Percentiles rank a stretch among this genome's conserved stretches.
phyloP scores from a whole-genome alignment of 495 filamentous ascomycete species.

The Neurospora sp. region DNA sequence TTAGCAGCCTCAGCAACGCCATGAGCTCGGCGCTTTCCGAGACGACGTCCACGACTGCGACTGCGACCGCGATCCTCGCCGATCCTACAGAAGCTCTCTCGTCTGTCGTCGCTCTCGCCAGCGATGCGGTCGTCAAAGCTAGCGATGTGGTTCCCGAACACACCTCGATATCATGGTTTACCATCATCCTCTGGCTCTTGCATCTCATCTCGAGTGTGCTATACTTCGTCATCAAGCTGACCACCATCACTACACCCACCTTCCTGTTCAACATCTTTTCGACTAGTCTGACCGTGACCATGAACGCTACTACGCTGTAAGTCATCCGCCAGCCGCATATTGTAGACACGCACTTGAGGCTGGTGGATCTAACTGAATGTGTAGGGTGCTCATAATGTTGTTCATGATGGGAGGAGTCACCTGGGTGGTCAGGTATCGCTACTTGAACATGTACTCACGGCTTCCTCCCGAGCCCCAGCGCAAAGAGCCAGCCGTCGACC shows the following conservation, averaged over 20 bases:
- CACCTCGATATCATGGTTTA: conserved; percentile 37
- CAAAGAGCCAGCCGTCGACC: conserved; percentile 88
- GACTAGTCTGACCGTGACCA: conserved; percentile 90
- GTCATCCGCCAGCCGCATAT: conserved; percentile 10
- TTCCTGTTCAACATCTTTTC: conserved; percentile 89
- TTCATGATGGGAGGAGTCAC: conserved; percentile 69
- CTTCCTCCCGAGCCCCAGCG: conserved; percentile 89
- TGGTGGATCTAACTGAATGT: neutral
- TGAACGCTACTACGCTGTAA: conserved; percentile 95
- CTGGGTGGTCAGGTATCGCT: conserved; percentile 91
- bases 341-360: neutral
- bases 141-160: conserved; percentile 29
- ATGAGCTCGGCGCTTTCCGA: neutral
- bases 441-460: conserved; percentile 88
- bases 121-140: conserved; percentile 27
- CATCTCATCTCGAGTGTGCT: conserved; percentile 62
- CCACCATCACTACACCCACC: conserved; percentile 80
- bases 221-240: conserved; percentile 75
- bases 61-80: conserved; percentile 4
- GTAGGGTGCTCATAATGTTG: conserved; percentile 65
- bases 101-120: conserved; percentile 26
- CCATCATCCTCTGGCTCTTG: conserved; percentile 43
- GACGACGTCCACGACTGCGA: neutral
- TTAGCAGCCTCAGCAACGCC: neutral
- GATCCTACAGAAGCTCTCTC: conserved; percentile 14